Evolutionary conservation across 2,329 filamentous ascomycete species (phyloP), one percentile per base, ranked within the genome.

Genomic region (Dactylonectria estremocensis): DNA sequence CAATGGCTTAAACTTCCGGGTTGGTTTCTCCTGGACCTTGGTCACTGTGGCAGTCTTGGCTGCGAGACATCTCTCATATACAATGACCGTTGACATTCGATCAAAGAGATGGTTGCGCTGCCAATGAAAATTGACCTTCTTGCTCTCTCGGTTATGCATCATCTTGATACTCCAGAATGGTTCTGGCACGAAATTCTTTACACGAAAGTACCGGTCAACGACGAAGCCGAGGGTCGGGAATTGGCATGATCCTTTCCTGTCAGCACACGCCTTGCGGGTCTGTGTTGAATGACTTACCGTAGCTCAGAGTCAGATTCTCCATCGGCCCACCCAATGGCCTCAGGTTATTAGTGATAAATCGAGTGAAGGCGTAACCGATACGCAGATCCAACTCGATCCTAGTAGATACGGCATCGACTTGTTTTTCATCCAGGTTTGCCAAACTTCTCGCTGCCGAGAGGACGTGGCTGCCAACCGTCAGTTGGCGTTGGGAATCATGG

Each of bases 181-280:
- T 78, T 99, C 96, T 0, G 95, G 93, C 1, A 96, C 91, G 80
- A 99, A 99, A 74, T 97, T 97, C 70, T 94, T 91, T 58, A 99
- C 96, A 57, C 93, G 91, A 75, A 97, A 94, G 80, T 98, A 99
- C 54, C 95, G 90, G 80, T 99, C 96, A 7, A 99, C 96, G 1
- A 99, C 95, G 72, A 99, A 99, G 0, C 96, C 96, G 5, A 99
- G 86, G 0, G 96, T 98, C 1, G 96, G 96, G 76, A 99, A 99
- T 79, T 99, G 96, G 73, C 96, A 99, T 4, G 95, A 97, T 14
- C 89, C 93, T 93, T 46, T 20, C 13, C 5, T 16, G 57, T 72
- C 6, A 77, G 69, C 6, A 14, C 9, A 18, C 50, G 11, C 11
- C 11, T 22, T 11, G 24, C 14, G 14, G 10, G 3, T n/a, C 2